A percentile compares a stretch with the other conserved stretches of the same genome.
phyloP scores from a whole-genome alignment of 257 asterid species.

The Coffea eugenioides region DNA sequence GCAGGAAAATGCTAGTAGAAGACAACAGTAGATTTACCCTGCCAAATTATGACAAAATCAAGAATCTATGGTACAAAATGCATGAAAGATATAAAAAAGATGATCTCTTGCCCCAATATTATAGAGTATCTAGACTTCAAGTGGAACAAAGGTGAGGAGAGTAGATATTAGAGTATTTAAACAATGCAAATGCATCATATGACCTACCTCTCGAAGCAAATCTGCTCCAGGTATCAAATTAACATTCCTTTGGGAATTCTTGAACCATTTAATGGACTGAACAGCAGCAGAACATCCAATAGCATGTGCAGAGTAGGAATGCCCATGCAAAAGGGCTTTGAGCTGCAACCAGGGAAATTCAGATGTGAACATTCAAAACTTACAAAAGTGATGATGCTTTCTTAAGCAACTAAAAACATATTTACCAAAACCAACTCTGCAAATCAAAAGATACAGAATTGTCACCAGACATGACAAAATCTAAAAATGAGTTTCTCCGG shows the following conservation, averaged over 20 bases:
- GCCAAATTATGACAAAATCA: neutral
- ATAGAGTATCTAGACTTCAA: neutral
- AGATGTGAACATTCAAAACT: neutral
- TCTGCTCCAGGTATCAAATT: slow-evolving; percentile 56
- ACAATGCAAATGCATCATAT: neutral
- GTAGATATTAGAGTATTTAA: neutral
- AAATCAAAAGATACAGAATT: neutral
- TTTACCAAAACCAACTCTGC: neutral
- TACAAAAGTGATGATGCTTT: neutral
- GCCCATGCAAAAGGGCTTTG: slow-evolving; percentile 94
- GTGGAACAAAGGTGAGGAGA: neutral
- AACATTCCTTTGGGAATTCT: slow-evolving; percentile 52
- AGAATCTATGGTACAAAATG: neutral
- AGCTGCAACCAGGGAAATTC: slow-evolving; percentile 56
- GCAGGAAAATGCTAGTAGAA: neutral
- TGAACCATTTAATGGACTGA: slow-evolving; percentile 89
- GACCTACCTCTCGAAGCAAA: slow-evolving; percentile 73
- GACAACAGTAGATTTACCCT: neutral
- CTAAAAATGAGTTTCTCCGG: neutral
- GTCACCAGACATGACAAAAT: neutral
- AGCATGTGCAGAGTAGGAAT: slow-evolving; percentile 95
- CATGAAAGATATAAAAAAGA: neutral
- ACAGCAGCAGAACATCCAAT: slow-evolving; percentile 91
- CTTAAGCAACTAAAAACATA: neutral
- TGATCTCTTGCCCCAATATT: neutral